Evolutionary conservation across 1,139 yeast genomes (phyloP), one percentile per base, ranked within the genome.

Genomic region (Hyphopichia buzzinii): DNA sequence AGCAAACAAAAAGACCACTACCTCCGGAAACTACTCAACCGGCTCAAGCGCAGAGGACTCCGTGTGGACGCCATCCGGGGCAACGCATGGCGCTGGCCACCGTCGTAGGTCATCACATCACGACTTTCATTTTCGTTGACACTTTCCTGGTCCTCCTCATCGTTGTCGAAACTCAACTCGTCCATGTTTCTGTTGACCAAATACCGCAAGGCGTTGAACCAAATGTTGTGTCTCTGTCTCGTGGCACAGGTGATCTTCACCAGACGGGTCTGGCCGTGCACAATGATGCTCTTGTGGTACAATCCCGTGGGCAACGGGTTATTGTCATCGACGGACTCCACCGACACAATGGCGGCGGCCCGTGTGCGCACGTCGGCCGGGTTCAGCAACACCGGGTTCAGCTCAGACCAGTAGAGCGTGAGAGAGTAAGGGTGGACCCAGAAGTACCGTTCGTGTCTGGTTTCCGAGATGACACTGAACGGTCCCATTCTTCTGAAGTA

Each of bases 351-450:
- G 1, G 96, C 92, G 33, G 89, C 84, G 17, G 95, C 90, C 50
- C 84, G 79, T 5, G 90, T 81, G 50, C 74, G 81, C 33, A 76
- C 77, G 6, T 74, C 72, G 1, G 81, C 66, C 11, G 89, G 85
- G 47, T 81, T 81, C 6, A 83, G 79, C 41, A 84, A 61, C 1
- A 84, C 85, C 2, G 97, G 97, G 53, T 86, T 87, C 8, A 79
- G 74, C 12, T 78, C 75, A 8, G 92, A 83, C 98, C 98, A 92
- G 59, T 88, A 89, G 39, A 92, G 70, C 0, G 96, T 87, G 64
- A 88, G 66, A 3, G 95, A 84, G 58, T 89, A 90, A 7, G 98
- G 98, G 62, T 92, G 96, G 29, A 92, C 81, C 97, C 97, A 92
- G 74, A 92, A 92, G 61, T 81, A 92, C 46, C 97, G 74, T 55